Conservation (phyloP, 768 basidiomycete genomes). For the Phlebiopsis flavidoalba region DNA sequence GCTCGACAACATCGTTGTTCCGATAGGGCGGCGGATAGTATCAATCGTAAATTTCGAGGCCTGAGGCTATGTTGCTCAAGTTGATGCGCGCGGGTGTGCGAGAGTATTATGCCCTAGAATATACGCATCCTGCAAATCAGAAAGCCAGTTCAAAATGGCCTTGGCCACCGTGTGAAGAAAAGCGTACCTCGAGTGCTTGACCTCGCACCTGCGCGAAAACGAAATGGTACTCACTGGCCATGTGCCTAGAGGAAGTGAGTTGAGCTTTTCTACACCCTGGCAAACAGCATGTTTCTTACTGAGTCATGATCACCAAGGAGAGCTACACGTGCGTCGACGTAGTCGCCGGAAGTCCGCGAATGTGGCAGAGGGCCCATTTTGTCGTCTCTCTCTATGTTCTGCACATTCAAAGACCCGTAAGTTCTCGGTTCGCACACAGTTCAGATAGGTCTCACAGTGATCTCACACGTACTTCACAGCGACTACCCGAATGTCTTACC, state of each 20-base stretch:
- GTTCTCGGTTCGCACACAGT: too few relatives aligned
- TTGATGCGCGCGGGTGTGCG: too few relatives aligned
- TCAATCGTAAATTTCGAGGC: constrained; percentile 6
- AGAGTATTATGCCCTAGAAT: constrained; percentile 6
- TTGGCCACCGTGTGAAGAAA: background rate
- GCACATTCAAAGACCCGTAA: too few relatives aligned
- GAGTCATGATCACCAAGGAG: constrained; percentile 28
- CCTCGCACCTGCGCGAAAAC: constrained; percentile 13
- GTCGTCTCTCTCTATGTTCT: background rate
- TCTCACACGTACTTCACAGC: background rate
- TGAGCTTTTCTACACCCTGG: too few relatives aligned
- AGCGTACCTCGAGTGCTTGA: constrained; percentile 12
- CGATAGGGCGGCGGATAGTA: constrained; percentile 1
- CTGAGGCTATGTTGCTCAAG: background rate
- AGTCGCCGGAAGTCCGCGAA: constrained; percentile 19
- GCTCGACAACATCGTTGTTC: background rate
- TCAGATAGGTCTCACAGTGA: too few relatives aligned
- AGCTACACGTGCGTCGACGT: constrained; percentile 19
- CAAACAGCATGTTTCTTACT: constrained; percentile 15
- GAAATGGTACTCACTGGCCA: constrained; percentile 16
- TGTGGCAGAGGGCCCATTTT: constrained; percentile 20
- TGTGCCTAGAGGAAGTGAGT: too few relatives aligned
- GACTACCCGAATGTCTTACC: background rate
- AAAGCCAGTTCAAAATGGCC: too few relatives aligned
- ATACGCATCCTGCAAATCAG: background rate